These are phyloP conservation scores for Neoboletus subvelutipes DNA, from an alignment of 768 basidiomycete genomes.

Conservation along the genomic window DNA sequence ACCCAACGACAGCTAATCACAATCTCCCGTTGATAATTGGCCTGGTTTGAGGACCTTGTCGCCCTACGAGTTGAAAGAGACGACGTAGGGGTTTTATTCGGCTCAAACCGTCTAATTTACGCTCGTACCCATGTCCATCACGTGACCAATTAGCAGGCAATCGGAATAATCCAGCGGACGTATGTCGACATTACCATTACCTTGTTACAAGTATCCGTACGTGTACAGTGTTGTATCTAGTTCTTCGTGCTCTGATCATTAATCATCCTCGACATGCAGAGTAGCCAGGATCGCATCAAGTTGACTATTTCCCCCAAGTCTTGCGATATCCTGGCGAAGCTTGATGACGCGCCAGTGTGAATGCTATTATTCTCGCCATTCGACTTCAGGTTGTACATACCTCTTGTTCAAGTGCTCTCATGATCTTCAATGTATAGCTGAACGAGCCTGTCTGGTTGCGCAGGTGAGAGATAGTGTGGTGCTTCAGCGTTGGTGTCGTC, in stretches of 20 bases:
- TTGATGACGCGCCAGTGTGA: conserved; percentile 3
- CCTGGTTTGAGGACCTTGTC: neutral
- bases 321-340: conserved; percentile 61
- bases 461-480: conserved; percentile 79
- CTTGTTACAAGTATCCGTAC: neutral
- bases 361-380: neutral
- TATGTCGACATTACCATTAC: neutral
- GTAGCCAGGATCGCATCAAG: conserved; percentile 58
- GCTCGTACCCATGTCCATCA: neutral
- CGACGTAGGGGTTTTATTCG: neutral
- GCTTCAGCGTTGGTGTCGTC: conserved; percentile 77
- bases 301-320: conserved; percentile 74
- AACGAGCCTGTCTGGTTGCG: conserved; percentile 76
- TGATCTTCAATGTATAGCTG: conserved; percentile 74
- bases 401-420: conserved; percentile 65
- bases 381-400: conserved; percentile 8
- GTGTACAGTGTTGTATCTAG: neutral
- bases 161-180: neutral
- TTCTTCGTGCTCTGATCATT: neutral
- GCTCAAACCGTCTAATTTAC: conserved; percentile 24
- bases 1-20: neutral
- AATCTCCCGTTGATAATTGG: neutral
- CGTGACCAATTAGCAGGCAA: neutral
- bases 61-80: neutral
- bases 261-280: conserved; percentile 42